Evolutionary conservation across 805 yeast species (phyloP).

Genomic region (Pichia cephalocereana): DNA sequence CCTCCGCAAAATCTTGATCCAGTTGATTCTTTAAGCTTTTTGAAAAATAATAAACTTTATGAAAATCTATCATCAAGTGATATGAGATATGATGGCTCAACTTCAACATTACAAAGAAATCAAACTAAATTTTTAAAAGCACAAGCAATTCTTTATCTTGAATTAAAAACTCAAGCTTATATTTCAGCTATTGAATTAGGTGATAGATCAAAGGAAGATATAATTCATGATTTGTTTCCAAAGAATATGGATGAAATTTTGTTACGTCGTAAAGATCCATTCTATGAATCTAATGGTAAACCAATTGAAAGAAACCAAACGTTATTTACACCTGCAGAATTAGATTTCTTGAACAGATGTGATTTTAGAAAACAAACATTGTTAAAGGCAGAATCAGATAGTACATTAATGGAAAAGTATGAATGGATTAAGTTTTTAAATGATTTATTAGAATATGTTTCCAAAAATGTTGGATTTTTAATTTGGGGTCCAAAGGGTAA

Average conservation of each 20-base stretch:
- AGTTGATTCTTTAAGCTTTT: conserved; percentile 24
- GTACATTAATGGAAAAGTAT: conserved; percentile 57
- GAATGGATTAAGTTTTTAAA: conserved; percentile 81
- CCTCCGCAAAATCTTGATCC: conserved; percentile 56
- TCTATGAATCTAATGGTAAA: conserved; percentile 8
- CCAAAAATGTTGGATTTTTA: conserved; percentile 62
- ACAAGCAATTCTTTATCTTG: conserved; percentile 72
- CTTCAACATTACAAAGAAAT: conserved; percentile 13
- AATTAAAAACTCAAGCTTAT: conserved; percentile 90
- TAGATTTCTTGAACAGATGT: conserved; percentile 71
- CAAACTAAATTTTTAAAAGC: conserved; percentile 51
- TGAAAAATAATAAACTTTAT: conserved; percentile 15
- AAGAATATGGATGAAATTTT: conserved; percentile 43
- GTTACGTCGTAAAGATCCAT: conserved; percentile 30
- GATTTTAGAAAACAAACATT: conserved; percentile 58
- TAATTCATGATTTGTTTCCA: conserved; percentile 73
- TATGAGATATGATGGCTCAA: not conserved
- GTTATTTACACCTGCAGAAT: conserved; percentile 61
- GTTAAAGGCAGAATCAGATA: conserved; percentile 35
- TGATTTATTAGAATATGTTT: conserved; percentile 68
- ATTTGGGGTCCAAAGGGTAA: conserved; percentile 52
- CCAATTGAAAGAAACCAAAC: conserved; percentile 22
- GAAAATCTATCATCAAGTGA: conserved; percentile 8
- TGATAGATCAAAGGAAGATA: conserved; percentile 53
- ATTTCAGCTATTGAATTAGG: conserved; percentile 73